Base-by-base conservation (phyloP, 2,329 filamentous ascomycete genomes). In the Aspergillus luchuensis region DNA sequence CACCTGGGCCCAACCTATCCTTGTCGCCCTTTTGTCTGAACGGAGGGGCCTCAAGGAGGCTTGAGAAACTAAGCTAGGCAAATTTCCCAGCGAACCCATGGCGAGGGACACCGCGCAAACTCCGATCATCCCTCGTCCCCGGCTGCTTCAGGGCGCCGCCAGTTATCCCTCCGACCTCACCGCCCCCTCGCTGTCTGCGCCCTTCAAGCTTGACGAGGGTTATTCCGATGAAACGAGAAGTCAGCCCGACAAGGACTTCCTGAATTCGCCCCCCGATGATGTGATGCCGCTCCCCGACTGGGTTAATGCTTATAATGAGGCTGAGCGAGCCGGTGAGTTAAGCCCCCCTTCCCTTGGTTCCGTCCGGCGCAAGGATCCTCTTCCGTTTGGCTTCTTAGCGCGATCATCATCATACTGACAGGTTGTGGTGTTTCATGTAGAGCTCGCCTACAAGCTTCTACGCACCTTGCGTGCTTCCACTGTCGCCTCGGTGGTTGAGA, bases 381-480 rank as follows among this genome's bases (percentile, higher is more conserved):
- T 38, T 47, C n/a, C 15, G 19, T n/a, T 15, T 13, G 54, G 38
- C 13, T 38, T 28, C 41, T 25, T 47, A 17, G 39, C 36, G 25
- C 21, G 43, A 47, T 47, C 33, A 25, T 23, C 41, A 38, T 30
- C 10, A 52, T 56, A 54, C 64, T 72, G 36, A 72, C 63, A 57
- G 13, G 17, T 58, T 19, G 38, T n/a, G 28, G 19, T 43, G 38
- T 58, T 58, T 54, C 55, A 56, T 50, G 58, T 71, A 96, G 92
- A 94, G 73, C 85, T 96, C 66, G 90, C 91, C 43, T 91, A 94
- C 78, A 84, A 86, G 49, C 84, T 97, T 23, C 82, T 97, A 58
- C 86, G 89, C 60, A 88, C 89, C 59, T 82, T 97, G 28, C 91
- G 90, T 17, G 96, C 92, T 0, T 90, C 90, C 6, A 86, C 88